Evolutionary conservation across 345 rosid genomes (phyloP), one percentile per base, ranked within the genome.

Genomic region (Erucastrum elatum): DNA sequence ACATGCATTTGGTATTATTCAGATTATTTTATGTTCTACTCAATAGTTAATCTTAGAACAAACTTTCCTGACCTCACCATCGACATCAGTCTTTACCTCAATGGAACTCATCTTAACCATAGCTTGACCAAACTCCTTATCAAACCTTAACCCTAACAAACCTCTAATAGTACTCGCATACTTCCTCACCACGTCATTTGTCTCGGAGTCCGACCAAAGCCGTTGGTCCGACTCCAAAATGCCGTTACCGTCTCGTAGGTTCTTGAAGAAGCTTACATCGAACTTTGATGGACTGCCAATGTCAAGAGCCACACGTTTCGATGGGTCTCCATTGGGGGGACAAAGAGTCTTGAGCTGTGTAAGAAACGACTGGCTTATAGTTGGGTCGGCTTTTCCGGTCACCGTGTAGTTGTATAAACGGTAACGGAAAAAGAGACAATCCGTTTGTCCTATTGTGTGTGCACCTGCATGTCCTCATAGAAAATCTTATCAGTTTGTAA

Each of bases 101-200:
- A 89, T 86, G 64, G 85, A 80, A 59, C 96, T 84, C 97, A 90
- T 90, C 82, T 89, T 92, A 37, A 88, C 78, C 96, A 92, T 89
- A 16, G 97, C 89, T 70, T 87, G 82, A 1, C 83, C 51, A 44
- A 90, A 89, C 77, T 92, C 91, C 35, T 60, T 31, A 77, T 89
- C 85, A 75, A 89, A 92, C 65, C 90, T 84, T 8, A 88, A 65
- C 21, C 95, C 95, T 6, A 87, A 60, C 58, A 88, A 68, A 3
- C 93, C 95, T 58, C 88, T 87, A 11, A 90, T 53, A 63, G 64
- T 75, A 58, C 92, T 89, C 0, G 87, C 88, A 77, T 87, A 88
- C 8, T 84, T 88, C 27, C 84, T 80, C 68, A 92, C 91, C 21
- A 83, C 51, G 2, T 7, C 44, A 1, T 85, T 75, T 0, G 97